Base-by-base conservation (phyloP, 306 rosid species). In the Crataegus laevigata region DNA sequence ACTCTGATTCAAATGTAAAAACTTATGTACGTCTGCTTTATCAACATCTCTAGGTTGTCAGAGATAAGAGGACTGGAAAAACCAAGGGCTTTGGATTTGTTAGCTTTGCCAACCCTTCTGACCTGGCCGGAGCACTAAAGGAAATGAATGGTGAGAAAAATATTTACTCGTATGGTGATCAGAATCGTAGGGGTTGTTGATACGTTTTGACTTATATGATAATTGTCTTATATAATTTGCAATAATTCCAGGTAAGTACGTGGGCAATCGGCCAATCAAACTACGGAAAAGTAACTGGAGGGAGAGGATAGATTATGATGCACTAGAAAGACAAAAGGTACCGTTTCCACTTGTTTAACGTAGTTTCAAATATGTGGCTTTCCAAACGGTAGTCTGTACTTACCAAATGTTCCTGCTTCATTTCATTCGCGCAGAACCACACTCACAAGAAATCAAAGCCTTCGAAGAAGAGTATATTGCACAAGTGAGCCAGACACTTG, bases 11-110 rank as follows among this genome's bases (percentile, higher is more conserved):
- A 58, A 50, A 59, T n/a, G 26, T 72, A 30, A 58, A 25, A 32
- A 66, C 58, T 76, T 65, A 43, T 54, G 52, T 77, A 13, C 18
- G 54, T 21, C 76, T 69, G 38, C 52, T 38, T 64, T 55, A 25
- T 64, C n/a, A 54, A 28, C 50, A 55, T 80, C 34, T 79, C 65
- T 69, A 93, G 98, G 99, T 94, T 79, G 98, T 94, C 50, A 86
- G 97, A 85, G 99, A 94, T 78, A 94, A 94, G 85, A 90, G 96
- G 77, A 94, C 96, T 28, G 98, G 97, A 51, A 94, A 94, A 82
- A 94, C 99, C 70, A 94, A 92, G 85, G 99, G 99, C 63, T 94
- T 90, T 79, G 99, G 99, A 69, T 94, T 94, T 86, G 93, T 94
- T 55, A 94, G 99, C 85, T 94, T 94, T 84, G 87, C 97, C 76